phyloP scores from a whole-genome alignment of 2,329 filamentous ascomycete species.

The Botrytis fragariae region DNA sequence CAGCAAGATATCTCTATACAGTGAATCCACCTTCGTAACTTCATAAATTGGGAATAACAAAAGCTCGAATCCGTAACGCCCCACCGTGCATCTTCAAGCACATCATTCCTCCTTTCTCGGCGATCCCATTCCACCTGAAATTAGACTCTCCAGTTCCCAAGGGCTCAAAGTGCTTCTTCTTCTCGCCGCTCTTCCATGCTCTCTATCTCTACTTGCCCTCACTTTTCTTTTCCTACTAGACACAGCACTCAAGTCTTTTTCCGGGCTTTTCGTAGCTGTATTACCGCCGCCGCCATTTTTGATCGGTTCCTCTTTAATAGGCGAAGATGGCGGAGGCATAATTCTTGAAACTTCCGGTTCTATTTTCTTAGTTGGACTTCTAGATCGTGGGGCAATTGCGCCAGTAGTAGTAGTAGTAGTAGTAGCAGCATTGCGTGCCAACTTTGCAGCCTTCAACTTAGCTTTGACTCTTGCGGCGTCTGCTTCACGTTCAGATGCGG shows the following conservation, averaged over 20 bases:
- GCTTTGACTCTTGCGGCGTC: slow-evolving; percentile 62
- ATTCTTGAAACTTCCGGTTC: slow-evolving; percentile 29
- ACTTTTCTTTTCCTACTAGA: slow-evolving; percentile 43
- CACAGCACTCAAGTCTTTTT: slow-evolving; percentile 19
- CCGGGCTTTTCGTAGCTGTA: slow-evolving; percentile 5
- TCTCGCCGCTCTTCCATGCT: slow-evolving; percentile 50
- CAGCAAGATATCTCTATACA: slow-evolving; percentile 4
- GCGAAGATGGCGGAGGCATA: slow-evolving; percentile 38
- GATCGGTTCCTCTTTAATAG: slow-evolving; percentile 22
- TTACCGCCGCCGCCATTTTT: slow-evolving; percentile 19
- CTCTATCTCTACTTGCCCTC: slow-evolving; percentile 37
- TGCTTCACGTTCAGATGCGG: slow-evolving; percentile 61
- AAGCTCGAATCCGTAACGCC: slow-evolving; percentile 5
- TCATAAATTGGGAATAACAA: slow-evolving; percentile 12
- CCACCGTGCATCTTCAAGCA: not conserved
- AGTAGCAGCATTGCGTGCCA: slow-evolving; percentile 32
- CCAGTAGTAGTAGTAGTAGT: not conserved
- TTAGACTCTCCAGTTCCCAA: slow-evolving; percentile 69
- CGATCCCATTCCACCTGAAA: slow-evolving; percentile 42
- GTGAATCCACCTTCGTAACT: slow-evolving; percentile 11
- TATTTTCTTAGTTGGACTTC: slow-evolving; percentile 13
- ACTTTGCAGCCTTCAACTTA: slow-evolving; percentile 56
- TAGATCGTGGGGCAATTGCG: not conserved
- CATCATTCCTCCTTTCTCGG: slow-evolving; percentile 12
- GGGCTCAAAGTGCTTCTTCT: slow-evolving; percentile 73